Evolutionary conservation across 106 monocot genomes (phyloP), one percentile per base, ranked within the genome.

Genomic region (Dendrobium officinale): DNA sequence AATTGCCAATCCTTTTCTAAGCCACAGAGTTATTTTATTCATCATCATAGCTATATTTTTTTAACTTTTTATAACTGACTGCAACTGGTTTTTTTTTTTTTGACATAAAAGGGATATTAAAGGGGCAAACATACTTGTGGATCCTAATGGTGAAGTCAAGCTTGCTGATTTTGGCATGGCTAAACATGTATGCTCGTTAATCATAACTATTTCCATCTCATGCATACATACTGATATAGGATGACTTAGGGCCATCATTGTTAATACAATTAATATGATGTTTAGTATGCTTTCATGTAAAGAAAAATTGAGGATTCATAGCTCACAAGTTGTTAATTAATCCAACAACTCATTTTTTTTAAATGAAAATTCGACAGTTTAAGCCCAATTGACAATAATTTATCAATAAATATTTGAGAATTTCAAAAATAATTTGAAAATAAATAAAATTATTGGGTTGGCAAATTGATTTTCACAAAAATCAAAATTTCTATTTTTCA

Each of bases 91-190:
- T 37, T 22, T 15, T 45, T 31, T 47, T 9, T 77, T 76, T 55
- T 43, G 43, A 18, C 79, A 18, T 37, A 13, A 82, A 31, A 96
- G 96, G 83, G 96, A 96, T 85, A 88, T 96, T 49, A 96, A 96
- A 88, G 93, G 96, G 42, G 96, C 93, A 74, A 93, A 96, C 41
- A 93, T 96, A 90, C 93, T 96, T 79, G 96, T 96, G 4, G 96
- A 81, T 75, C 83, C 96, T 55, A 90, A 88, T 74, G 96, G 96
- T 29, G 87, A 91, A 77, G 73, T 96, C 74, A 96, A 96, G 77
- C 89, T 96, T 77, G 96, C 96, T 72, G 96, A 96, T 82, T 96
- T 96, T 82, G 96, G 96, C 84, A 93, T 96, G 96, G 93, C 96
- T 72, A 96, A 93, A 86, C 93, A 93, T 90, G 96, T 96, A 93